Conservation (phyloP, 371 early-diverging fungal species). For the Apophysomyces elegans region DNA sequence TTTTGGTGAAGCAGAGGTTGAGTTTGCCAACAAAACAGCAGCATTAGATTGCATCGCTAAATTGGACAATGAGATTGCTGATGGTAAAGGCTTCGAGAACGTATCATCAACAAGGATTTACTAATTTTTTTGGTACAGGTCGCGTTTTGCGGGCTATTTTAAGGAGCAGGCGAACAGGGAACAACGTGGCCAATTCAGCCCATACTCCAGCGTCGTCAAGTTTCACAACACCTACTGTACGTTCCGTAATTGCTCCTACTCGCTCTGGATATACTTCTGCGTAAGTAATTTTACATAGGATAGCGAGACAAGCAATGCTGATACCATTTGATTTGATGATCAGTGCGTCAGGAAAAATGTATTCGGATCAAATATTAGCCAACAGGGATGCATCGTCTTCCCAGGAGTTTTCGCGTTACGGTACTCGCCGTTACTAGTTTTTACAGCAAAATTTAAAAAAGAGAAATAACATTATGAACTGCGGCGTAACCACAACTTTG, state of each 20-base stretch:
- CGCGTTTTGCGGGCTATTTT: slow-evolving; percentile 39
- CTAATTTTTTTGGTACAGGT: slow-evolving; percentile 21
- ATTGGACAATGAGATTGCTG: slow-evolving; percentile 47
- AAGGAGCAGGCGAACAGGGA: slow-evolving; percentile 26
- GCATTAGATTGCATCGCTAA: slow-evolving; percentile 47
- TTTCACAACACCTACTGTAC: slow-evolving; percentile 17
- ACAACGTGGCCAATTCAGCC: not conserved
- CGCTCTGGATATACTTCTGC: slow-evolving; percentile 26
- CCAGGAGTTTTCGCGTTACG: slow-evolving; percentile 2
- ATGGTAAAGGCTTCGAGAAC: slow-evolving; percentile 31
- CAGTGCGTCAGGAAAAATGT: slow-evolving; percentile 2
- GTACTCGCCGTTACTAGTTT: slow-evolving; percentile 7
- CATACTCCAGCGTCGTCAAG: not conserved
- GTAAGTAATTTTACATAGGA: slow-evolving; percentile 9
- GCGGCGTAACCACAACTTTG: too few species aligned
- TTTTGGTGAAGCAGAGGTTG: slow-evolving; percentile 54
- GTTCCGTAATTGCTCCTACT: slow-evolving; percentile 25
- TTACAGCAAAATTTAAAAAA: not conserved
- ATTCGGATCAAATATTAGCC: not conserved
- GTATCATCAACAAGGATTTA: not conserved
- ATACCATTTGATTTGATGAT: not conserved
- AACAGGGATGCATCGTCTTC: not conserved
- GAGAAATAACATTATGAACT: not conserved
- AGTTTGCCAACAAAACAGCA: slow-evolving; percentile 40
- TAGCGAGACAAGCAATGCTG: slow-evolving; percentile 6